Conservation (phyloP, 2,329 filamentous ascomycete species). For the Amauroascus niger region DNA sequence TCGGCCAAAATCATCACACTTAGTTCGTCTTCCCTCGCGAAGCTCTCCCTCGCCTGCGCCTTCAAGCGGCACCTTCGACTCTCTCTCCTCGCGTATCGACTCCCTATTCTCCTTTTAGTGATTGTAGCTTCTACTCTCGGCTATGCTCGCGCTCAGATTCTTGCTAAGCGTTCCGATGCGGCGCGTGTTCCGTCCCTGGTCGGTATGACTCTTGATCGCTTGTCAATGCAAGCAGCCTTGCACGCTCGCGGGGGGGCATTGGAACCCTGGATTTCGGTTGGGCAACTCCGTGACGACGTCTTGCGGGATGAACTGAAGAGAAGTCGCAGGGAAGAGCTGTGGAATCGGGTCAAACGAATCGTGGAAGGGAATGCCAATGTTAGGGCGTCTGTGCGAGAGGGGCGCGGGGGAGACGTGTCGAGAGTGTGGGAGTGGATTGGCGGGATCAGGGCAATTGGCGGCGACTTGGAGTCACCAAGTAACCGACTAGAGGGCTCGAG, state of each 20-base stretch:
- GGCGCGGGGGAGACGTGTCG: slow-evolving; percentile 47
- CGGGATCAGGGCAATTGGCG: slow-evolving; percentile 43
- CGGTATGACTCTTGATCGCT: slow-evolving; percentile 68
- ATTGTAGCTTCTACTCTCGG: slow-evolving; percentile 41
- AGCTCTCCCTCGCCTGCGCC: slow-evolving; percentile 67
- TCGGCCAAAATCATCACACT: slow-evolving; percentile 54
- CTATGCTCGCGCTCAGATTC: slow-evolving; percentile 58
- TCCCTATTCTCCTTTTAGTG: slow-evolving; percentile 41
- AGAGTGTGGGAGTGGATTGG: slow-evolving; percentile 62
- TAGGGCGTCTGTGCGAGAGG: slow-evolving; percentile 60
- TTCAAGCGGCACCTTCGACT: slow-evolving; percentile 40
- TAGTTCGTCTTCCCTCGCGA: slow-evolving; percentile 80
- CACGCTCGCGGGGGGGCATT: slow-evolving; percentile 55
- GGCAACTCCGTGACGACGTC: slow-evolving; percentile 84
- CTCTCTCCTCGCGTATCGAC: slow-evolving; percentile 42
- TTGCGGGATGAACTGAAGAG: slow-evolving; percentile 71
- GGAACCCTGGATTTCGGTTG: slow-evolving; percentile 75
- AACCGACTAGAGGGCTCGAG: slow-evolving; percentile 23
- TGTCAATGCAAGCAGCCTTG: slow-evolving; percentile 75
- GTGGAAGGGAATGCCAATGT: slow-evolving; percentile 95
- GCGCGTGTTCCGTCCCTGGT: slow-evolving; percentile 74
- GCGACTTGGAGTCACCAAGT: slow-evolving; percentile 24
- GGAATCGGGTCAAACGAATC: slow-evolving; percentile 70
- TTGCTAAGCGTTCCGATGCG: slow-evolving; percentile 54
- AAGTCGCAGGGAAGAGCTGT: slow-evolving; percentile 66